Conservation (phyloP, 768 basidiomycete species). For the Hygrophorus pudorinus region DNA sequence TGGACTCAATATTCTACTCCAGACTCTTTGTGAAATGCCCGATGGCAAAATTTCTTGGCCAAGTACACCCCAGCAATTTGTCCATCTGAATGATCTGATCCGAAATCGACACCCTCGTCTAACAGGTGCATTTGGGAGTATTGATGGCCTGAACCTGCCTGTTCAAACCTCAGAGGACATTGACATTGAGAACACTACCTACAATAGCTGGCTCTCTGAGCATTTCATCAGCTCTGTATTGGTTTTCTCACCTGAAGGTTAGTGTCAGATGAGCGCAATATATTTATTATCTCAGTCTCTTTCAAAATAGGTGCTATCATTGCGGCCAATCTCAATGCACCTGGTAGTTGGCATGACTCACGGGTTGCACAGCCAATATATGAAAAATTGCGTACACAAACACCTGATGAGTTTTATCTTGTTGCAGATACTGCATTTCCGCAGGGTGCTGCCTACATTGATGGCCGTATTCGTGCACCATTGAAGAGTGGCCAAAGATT, state of each 20-base stretch:
- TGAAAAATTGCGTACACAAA: slow-evolving; percentile 11
- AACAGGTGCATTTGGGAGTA: slow-evolving; percentile 28
- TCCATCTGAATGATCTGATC: slow-evolving; percentile 17
- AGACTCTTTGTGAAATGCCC: slow-evolving; percentile 17
- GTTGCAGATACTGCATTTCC: slow-evolving; percentile 32
- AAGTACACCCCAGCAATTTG: slow-evolving; percentile 18
- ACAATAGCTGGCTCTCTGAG: slow-evolving; percentile 30
- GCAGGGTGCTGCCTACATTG: slow-evolving; percentile 11
- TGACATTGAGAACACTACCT: slow-evolving; percentile 32
- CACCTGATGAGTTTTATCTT: slow-evolving; percentile 26
- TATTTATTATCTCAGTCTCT: not conserved
- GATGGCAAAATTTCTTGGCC: slow-evolving; percentile 23
- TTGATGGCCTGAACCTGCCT: slow-evolving; percentile 29
- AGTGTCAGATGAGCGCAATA: not conserved
- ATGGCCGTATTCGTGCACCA: slow-evolving; percentile 23
- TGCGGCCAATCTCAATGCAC: slow-evolving; percentile 22
- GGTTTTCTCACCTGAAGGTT: slow-evolving; percentile 18
- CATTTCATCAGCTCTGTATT: slow-evolving; percentile 28
- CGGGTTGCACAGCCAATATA: slow-evolving; percentile 31
- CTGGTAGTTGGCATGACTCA: slow-evolving; percentile 34
- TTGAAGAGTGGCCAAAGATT: slow-evolving; percentile 23
- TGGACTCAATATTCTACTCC: slow-evolving; percentile 20
- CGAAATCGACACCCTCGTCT: slow-evolving; percentile 22
- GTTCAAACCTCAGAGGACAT: slow-evolving; percentile 24
- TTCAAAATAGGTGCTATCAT: slow-evolving; percentile 24